These are phyloP conservation scores for Abrus precatorius DNA, from an alignment of 306 rosid genomes.

Conservation along the genomic window DNA sequence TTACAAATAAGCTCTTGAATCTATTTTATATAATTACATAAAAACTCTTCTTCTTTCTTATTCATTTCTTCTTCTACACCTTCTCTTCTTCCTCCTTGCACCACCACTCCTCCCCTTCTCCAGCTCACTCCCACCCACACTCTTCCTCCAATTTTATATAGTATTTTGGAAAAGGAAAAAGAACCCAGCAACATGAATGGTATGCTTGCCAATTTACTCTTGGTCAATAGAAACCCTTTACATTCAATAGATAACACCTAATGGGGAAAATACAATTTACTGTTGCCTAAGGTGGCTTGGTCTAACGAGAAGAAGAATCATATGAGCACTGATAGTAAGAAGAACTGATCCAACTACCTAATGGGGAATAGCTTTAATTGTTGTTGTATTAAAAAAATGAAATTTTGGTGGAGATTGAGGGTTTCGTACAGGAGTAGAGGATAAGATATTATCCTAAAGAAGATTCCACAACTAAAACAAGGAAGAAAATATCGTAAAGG, in stretches of 20 bases:
- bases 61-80: too few species aligned
- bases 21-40: too few species aligned
- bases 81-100: too few species aligned
- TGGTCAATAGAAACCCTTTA: neutral
- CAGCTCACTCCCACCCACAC: too few species aligned
- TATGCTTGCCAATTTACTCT: conserved; percentile 1
- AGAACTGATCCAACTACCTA: neutral
- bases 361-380: neutral
- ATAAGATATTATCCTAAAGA: neutral
- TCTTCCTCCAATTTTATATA: too few species aligned
- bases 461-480: neutral
- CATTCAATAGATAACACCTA: neutral
- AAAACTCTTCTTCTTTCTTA: too few species aligned
- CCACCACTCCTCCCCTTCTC: too few species aligned
- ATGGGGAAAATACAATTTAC: neutral
- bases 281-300: neutral
- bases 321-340: neutral
- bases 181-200: neutral
- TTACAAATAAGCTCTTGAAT: too few species aligned
- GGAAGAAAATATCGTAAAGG: neutral
- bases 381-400: neutral
- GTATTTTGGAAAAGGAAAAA: neutral
- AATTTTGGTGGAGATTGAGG: neutral
- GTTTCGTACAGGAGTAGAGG: conserved; percentile 3
- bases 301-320: neutral